Conservation (phyloP, 2,329 filamentous ascomycete species). For the Alternaria dauci region DNA sequence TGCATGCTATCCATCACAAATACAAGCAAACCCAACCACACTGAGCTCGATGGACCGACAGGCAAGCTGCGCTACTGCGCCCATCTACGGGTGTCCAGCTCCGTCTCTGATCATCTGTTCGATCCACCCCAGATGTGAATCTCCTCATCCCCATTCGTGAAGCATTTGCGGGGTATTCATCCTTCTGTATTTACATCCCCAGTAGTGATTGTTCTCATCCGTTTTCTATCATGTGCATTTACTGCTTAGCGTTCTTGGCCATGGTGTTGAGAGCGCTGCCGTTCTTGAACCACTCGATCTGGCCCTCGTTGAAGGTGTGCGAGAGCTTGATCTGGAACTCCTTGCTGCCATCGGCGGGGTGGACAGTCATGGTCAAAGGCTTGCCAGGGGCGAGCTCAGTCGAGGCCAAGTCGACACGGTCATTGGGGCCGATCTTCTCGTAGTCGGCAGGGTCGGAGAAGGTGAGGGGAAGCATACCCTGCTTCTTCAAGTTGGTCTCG, state of each 20-base stretch:
- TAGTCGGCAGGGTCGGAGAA: constrained; percentile 96
- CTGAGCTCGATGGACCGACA: constrained; percentile 39
- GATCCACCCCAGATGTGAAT: constrained; percentile 28
- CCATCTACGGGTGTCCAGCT: constrained; percentile 27
- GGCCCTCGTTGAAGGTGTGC: constrained; percentile 98
- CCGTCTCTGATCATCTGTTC: constrained; percentile 29
- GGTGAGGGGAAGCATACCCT: constrained; percentile 98
- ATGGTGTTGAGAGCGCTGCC: constrained; percentile 98
- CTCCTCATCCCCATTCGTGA: constrained; percentile 26
- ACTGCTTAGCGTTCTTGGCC: constrained; percentile 71
- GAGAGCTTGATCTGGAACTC: constrained; percentile 82
- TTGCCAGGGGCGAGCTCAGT: constrained; percentile 92
- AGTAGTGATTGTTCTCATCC: constrained; percentile 28
- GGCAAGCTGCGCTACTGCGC: constrained; percentile 34
- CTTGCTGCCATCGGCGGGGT: constrained; percentile 82
- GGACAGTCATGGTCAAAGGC: constrained; percentile 89
- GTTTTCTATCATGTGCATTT: constrained; percentile 21
- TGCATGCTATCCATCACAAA: constrained; percentile 51
- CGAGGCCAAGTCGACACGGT: constrained; percentile 88
- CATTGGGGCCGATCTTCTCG: constrained; percentile 92
- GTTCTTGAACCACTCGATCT: constrained; percentile 99
- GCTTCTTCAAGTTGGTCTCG: constrained; percentile 99
- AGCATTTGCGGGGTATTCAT: constrained; percentile 33
- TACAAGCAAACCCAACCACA: constrained; percentile 47
- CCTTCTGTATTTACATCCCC: constrained; percentile 46